phyloP scores from a whole-genome alignment of 2,329 filamentous ascomycete species.

The Pseudocercospora macadamiae region DNA sequence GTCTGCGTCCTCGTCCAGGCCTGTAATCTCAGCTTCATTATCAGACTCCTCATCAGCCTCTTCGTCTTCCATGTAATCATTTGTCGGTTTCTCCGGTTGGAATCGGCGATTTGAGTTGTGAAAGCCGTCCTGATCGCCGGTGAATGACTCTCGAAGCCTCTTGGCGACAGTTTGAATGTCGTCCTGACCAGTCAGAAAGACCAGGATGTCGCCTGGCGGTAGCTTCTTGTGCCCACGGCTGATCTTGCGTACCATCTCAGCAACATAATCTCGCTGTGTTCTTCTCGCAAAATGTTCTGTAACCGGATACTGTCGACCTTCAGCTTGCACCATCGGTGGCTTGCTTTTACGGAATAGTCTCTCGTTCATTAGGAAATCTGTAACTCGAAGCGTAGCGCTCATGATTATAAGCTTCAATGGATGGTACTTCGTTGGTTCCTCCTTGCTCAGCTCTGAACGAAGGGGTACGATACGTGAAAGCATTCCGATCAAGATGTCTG shows the following conservation, averaged over 20 bases:
- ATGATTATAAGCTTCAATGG: slow-evolving; percentile 95
- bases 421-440: slow-evolving; percentile 67
- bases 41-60: slow-evolving; percentile 55
- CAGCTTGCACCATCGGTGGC: slow-evolving; percentile 84
- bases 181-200: slow-evolving; percentile 91
- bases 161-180: slow-evolving; percentile 87
- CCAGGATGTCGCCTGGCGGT: slow-evolving; percentile 85
- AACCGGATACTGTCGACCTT: slow-evolving; percentile 89
- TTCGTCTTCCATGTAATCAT: slow-evolving; percentile 37
- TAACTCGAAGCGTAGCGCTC: slow-evolving; percentile 91
- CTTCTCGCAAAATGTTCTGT: slow-evolving; percentile 84
- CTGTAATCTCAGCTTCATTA: slow-evolving; percentile 64
- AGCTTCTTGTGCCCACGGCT: slow-evolving; percentile 85
- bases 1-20: slow-evolving; percentile 61
- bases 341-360: slow-evolving; percentile 67
- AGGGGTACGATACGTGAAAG: slow-evolving; percentile 89
- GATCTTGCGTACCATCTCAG: slow-evolving; percentile 87
- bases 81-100: slow-evolving; percentile 11
- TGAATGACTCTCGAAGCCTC: slow-evolving; percentile 71
- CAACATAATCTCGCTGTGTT: slow-evolving; percentile 84
- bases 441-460: slow-evolving; percentile 71
- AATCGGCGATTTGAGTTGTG: slow-evolving; percentile 13
- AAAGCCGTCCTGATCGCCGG: slow-evolving; percentile 46
- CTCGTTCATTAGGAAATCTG: slow-evolving; percentile 84
- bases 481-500: slow-evolving; percentile 97